Percentiles rank a stretch among this genome's conserved stretches.
Evolutionary conservation across 2,329 filamentous ascomycete species (phyloP).

Genomic region (Fonsecaea erecta): DNA sequence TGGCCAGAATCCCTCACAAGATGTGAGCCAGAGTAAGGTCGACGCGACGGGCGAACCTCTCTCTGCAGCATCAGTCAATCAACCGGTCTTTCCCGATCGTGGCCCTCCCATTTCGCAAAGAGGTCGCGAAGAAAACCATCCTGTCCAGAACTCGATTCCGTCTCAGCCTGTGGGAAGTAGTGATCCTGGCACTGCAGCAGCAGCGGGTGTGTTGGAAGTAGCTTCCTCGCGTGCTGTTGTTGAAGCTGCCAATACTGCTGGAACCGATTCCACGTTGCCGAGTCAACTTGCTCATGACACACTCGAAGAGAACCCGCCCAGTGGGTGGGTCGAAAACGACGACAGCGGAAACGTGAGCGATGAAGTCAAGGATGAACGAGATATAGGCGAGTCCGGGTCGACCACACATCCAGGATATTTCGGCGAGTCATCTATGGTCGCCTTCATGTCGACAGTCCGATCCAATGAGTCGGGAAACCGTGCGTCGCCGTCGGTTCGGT

Average conservation of each 20-base stretch:
- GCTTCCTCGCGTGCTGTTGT: too few relatives aligned
- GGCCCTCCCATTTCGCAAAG: neutral
- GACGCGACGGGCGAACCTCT: neutral
- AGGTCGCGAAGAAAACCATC: neutral
- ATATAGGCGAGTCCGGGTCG: neutral
- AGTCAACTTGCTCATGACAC: neutral
- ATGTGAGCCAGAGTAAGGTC: neutral
- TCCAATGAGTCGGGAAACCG: neutral
- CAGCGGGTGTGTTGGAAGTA: neutral
- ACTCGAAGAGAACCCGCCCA: neutral
- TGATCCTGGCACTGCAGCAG: neutral
- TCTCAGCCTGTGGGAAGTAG: neutral
- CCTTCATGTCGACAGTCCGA: neutral
- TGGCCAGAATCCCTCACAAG: neutral
- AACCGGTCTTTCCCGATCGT: neutral
- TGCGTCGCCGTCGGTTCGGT: neutral
- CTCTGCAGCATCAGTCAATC: neutral
- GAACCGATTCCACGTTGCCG: neutral
- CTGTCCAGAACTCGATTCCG: neutral
- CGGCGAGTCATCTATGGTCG: neutral
- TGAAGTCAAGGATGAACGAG: neutral
- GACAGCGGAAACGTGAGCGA: neutral
- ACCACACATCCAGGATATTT: neutral
- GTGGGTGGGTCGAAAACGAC: neutral
- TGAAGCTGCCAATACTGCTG: neutral